Conservation (phyloP, 2,329 filamentous ascomycete species). For the Lomentospora prolificans region DNA sequence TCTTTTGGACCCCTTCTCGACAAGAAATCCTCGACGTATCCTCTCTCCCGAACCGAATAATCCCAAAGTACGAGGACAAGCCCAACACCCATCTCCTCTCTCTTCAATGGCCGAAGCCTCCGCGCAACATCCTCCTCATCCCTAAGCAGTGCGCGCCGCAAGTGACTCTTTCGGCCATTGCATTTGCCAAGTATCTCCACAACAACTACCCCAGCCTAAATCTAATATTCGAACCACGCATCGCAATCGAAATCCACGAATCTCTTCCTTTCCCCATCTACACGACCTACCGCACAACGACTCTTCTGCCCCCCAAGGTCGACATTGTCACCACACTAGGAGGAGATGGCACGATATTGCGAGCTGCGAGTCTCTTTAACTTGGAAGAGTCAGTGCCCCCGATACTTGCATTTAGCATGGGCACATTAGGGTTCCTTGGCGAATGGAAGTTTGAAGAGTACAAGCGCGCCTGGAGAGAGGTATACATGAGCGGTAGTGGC, state of each 20-base stretch:
- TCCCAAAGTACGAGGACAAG: slow-evolving; percentile 55
- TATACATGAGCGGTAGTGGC: slow-evolving; percentile 67
- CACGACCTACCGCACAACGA: slow-evolving; percentile 33
- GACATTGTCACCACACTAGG: slow-evolving; percentile 86
- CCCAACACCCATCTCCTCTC: slow-evolving; percentile 43
- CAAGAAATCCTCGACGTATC: slow-evolving; percentile 40
- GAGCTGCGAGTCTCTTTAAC: slow-evolving; percentile 67
- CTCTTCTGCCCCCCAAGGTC: slow-evolving; percentile 63
- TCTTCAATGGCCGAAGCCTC: slow-evolving; percentile 43
- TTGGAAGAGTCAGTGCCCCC: slow-evolving; percentile 75
- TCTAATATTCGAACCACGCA: slow-evolving; percentile 70
- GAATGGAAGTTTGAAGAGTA: slow-evolving; percentile 95
- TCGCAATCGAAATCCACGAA: slow-evolving; percentile 63
- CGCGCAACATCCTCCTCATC: slow-evolving; percentile 47
- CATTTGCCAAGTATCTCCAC: slow-evolving; percentile 61
- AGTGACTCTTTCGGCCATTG: slow-evolving; percentile 41
- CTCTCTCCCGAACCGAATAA: slow-evolving; percentile 42
- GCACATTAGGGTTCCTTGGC: slow-evolving; percentile 84
- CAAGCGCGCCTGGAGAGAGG: slow-evolving; percentile 83
- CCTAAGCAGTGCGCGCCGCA: slow-evolving; percentile 47
- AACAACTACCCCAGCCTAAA: slow-evolving; percentile 71
- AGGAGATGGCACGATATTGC: slow-evolving; percentile 84
- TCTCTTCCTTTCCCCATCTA: slow-evolving; percentile 67
- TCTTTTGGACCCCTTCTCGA: slow-evolving; percentile 37
- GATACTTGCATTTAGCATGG: slow-evolving; percentile 93